Base-by-base conservation (phyloP, 1,139 yeast genomes). In the Wickerhamomyces sp. region DNA sequence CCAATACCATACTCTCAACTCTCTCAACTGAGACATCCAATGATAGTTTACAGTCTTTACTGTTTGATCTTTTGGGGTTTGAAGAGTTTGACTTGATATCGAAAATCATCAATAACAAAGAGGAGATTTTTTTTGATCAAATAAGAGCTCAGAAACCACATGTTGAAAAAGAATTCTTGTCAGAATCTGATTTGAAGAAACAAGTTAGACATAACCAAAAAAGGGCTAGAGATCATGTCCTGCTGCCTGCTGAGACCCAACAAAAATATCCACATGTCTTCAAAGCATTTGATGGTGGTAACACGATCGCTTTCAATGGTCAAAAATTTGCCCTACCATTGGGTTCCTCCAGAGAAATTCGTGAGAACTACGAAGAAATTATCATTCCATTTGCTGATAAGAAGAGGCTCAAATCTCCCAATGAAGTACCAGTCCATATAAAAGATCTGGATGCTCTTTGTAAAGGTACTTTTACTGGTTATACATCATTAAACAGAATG, bases 241-340 rank as follows among this genome's bases (percentile, higher is more conserved):
- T 83, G 35, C 62, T 66, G 26, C 73, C 73, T 16, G 70, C 70
- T 36, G 55, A 62, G 23, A 58, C 66, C 2, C 65, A 64, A 19
- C 72, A 72, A 25, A 66, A 74, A 40, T 91, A 87, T 49, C 96
- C 97, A 0, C 95, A 93, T 62, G 97, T 93, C 1, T 91, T 70
- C 56, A 76, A 85, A 43, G 68, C 81, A 30, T 75, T 73, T 34
- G 88, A 79, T 33, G 74, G 78, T 1, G 84, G 84, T 4, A 72
- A 75, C 38, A 75, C 85, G 11, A 53, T 86, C 17, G 82, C 91
- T 1, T 75, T 86, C 30, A 76, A 86, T 14, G 96, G 96, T 2
- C 83, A 83, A 39, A 82, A 81, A 49, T 83, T 78, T 49, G 66
- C 82, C 0, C 66, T 91, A 15, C 98, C 99, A 0, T 61, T 64